These are phyloP conservation scores for Botrytis medusae DNA, from an alignment of 2,329 filamentous ascomycete genomes.

Conservation along the genomic window DNA sequence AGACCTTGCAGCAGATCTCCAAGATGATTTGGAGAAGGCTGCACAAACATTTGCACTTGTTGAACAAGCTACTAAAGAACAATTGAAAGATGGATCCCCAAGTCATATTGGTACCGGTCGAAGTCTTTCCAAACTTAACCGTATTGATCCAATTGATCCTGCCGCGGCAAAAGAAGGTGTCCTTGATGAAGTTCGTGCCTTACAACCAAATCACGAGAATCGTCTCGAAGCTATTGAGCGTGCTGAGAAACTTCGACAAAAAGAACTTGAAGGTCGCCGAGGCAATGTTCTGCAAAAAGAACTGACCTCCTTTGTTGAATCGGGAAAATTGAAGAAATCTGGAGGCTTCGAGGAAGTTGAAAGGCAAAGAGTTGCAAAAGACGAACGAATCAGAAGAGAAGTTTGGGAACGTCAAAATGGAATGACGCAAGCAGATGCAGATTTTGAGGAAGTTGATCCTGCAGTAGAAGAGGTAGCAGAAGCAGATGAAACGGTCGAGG, in stretches of 20 bases:
- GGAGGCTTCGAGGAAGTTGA: slow-evolving; percentile 95
- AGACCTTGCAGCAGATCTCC: slow-evolving; percentile 86
- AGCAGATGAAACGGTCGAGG: neutral
- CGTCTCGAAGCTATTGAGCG: slow-evolving; percentile 93
- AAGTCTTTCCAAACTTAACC: slow-evolving; percentile 54
- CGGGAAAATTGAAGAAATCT: slow-evolving; percentile 92
- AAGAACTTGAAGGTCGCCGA: slow-evolving; percentile 76
- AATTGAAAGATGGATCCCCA: slow-evolving; percentile 73
- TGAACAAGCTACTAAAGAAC: slow-evolving; percentile 97
- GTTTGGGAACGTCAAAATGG: slow-evolving; percentile 69
- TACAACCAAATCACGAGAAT: slow-evolving; percentile 92
- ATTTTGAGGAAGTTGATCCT: slow-evolving; percentile 3
- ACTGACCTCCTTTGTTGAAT: slow-evolving; percentile 78
- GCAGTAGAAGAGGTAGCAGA: slow-evolving; percentile 9
- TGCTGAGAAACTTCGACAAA: slow-evolving; percentile 88
- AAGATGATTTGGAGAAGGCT: slow-evolving; percentile 94
- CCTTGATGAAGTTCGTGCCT: slow-evolving; percentile 85
- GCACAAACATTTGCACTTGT: slow-evolving; percentile 91
- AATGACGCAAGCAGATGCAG: slow-evolving; percentile 37
- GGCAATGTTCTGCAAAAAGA: slow-evolving; percentile 78
- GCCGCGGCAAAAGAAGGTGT: slow-evolving; percentile 85
- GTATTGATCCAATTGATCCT: slow-evolving; percentile 62
- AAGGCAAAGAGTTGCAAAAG: slow-evolving; percentile 76
- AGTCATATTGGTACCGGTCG: slow-evolving; percentile 53
- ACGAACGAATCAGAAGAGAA: slow-evolving; percentile 81